phyloP scores from a whole-genome alignment of 768 basidiomycete genomes.

The Pleurotus salmoneostramineus region DNA sequence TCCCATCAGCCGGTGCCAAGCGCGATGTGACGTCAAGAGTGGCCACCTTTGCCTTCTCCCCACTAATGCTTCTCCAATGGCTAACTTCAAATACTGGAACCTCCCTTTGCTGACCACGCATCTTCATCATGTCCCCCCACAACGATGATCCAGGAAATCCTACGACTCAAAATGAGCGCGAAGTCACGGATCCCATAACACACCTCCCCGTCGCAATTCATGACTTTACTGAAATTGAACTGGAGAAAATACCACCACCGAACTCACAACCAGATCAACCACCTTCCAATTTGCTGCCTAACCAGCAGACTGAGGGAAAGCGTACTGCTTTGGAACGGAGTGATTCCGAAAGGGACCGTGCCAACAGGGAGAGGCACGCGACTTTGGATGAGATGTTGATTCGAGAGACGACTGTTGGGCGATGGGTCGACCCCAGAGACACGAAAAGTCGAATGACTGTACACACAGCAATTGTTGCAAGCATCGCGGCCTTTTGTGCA shows the following conservation, averaged over 20 bases:
- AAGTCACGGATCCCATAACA: slow-evolving; percentile 38
- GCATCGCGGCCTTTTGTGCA: slow-evolving; percentile 22
- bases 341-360: slow-evolving; percentile 13
- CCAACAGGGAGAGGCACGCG: slow-evolving; percentile 18
- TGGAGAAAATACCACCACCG: slow-evolving; percentile 29
- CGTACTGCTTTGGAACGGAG: background rate
- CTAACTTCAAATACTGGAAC: no score
- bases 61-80: no score
- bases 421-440: slow-evolving; percentile 30
- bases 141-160: background rate
- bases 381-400: slow-evolving; percentile 24
- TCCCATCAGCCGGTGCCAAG: no score
- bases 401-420: slow-evolving; percentile 23
- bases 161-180: slow-evolving; percentile 16
- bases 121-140: no score
- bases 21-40: no score
- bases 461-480: slow-evolving; percentile 26
- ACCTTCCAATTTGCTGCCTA: background rate
- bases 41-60: no score
- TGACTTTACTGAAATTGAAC: slow-evolving; percentile 28
- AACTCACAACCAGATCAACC: background rate
- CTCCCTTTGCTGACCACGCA: no score
- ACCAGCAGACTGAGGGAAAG: slow-evolving; percentile 6
- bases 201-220: slow-evolving; percentile 31
- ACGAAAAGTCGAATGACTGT: slow-evolving; percentile 24